Evolutionary conservation across 257 asterid species (phyloP).

Genomic region (Anisodus acutangulus): DNA sequence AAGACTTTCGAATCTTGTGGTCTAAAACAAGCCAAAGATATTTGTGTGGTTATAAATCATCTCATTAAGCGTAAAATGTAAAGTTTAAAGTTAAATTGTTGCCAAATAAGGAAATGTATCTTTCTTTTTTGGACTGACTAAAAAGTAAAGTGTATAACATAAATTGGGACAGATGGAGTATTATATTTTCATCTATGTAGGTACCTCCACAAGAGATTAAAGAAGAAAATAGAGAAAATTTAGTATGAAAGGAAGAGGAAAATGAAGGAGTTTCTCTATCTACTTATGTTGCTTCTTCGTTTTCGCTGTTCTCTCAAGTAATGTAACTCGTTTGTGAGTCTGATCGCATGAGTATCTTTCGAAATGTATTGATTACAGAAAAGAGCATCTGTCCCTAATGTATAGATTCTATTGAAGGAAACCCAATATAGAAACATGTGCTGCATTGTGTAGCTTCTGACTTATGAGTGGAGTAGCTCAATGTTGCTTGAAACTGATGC

Average conservation of each 20-base stretch:
- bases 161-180: neutral
- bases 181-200: neutral
- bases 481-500: constrained; percentile 4
- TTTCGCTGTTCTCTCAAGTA: neutral
- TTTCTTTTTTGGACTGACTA: too few species aligned
- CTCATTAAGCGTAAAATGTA: too few species aligned
- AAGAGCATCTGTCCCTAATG: neutral
- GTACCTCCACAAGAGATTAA: constrained; percentile 7
- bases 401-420: neutral
- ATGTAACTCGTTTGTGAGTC: neutral
- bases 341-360: neutral
- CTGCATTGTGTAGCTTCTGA: neutral
- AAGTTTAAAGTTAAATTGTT: too few species aligned
- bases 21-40: too few species aligned
- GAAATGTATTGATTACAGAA: neutral
- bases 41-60: too few species aligned
- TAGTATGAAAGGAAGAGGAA: neutral
- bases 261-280: constrained; percentile 7
- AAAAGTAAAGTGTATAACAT: too few species aligned
- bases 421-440: neutral
- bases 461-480: neutral
- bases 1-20: too few species aligned
- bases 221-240: neutral
- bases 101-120: too few species aligned
- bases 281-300: neutral